Evolutionary conservation across 2,329 filamentous ascomycete genomes (phyloP).

Genomic region (Proliferodiscus dingleyae): DNA sequence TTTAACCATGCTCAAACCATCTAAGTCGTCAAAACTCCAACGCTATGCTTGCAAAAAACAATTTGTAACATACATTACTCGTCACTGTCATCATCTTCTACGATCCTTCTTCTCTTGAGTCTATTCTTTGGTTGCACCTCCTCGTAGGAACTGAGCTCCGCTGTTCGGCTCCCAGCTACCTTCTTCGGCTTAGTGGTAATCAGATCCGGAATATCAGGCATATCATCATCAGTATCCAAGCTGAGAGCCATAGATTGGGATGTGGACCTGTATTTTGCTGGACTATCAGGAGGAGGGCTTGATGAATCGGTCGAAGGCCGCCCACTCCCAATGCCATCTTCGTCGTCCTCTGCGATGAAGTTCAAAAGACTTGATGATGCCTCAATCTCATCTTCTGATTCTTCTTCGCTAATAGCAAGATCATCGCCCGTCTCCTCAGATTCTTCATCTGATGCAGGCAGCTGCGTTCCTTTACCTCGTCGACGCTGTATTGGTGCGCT

Average conservation of each 20-base stretch:
- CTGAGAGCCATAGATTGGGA: conserved; percentile 41
- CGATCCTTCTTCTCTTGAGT: conserved; percentile 11
- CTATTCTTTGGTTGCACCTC: conserved; percentile 4
- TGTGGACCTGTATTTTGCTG: conserved; percentile 30
- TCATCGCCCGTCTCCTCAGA: conserved; percentile 16
- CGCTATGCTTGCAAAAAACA: conserved; percentile 16
- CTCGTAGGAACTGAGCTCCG: conserved; percentile 5
- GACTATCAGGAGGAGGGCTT: conserved; percentile 10
- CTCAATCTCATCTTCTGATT: conserved; percentile 45
- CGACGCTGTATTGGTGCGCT: conserved; percentile 35
- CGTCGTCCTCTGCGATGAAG: conserved; percentile 51
- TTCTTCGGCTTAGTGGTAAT: neutral
- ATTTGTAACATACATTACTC: conserved; percentile 16
- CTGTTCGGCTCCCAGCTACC: neutral
- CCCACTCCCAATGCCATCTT: conserved; percentile 37
- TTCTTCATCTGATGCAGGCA: neutral
- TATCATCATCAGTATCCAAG: conserved; percentile 33
- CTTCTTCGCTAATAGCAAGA: conserved; percentile 38
- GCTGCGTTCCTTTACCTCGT: neutral
- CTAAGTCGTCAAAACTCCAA: conserved; percentile 21
- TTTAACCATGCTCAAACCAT: too few species aligned
- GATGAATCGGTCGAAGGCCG: conserved; percentile 27
- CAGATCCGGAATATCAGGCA: conserved; percentile 11
- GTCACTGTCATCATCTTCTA: conserved; percentile 23
- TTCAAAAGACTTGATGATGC: conserved; percentile 42